Percentiles rank a stretch among this genome's conserved stretches.
Evolutionary conservation across 2,329 filamentous ascomycete species (phyloP).

Genomic region (Lasiodiplodia theobromae): DNA sequence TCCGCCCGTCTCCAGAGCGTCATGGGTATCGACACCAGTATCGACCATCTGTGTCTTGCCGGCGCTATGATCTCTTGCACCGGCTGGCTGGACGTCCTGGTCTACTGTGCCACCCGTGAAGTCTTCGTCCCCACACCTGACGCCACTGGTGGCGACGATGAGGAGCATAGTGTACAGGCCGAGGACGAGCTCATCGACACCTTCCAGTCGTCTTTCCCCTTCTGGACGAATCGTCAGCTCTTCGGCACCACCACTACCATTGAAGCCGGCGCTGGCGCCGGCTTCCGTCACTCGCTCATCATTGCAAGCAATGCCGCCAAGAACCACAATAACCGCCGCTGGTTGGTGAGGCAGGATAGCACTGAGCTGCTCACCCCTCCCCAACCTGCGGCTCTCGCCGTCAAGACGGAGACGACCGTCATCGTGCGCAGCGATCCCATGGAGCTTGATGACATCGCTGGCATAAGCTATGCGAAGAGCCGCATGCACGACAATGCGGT

Average conservation of each 20-base stretch:
- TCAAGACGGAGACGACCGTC: slow-evolving; percentile 54
- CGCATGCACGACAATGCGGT: not conserved
- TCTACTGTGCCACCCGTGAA: slow-evolving; percentile 65
- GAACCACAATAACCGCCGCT: not conserved
- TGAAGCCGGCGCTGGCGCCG: slow-evolving; percentile 36
- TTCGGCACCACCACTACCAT: slow-evolving; percentile 57
- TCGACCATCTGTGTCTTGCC: slow-evolving; percentile 58
- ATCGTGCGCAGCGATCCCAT: slow-evolving; percentile 37
- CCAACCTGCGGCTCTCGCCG: slow-evolving; percentile 30
- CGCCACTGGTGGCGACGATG: slow-evolving; percentile 37
- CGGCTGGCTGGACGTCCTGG: slow-evolving; percentile 64
- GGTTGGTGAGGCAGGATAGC: slow-evolving; percentile 5
- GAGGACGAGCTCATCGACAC: slow-evolving; percentile 45
- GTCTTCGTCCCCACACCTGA: slow-evolving; percentile 62
- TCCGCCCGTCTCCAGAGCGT: slow-evolving; percentile 69
- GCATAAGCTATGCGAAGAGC: not conserved
- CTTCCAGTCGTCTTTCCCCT: slow-evolving; percentile 36
- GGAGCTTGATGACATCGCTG: slow-evolving; percentile 12
- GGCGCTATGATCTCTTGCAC: slow-evolving; percentile 65
- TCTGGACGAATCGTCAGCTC: slow-evolving; percentile 43
- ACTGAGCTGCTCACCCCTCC: slow-evolving; percentile 1
- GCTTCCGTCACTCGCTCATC: not conserved
- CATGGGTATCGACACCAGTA: slow-evolving; percentile 55
- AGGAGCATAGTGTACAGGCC: not conserved
- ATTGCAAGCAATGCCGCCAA: not conserved